These are phyloP conservation scores for Yamagishiella unicocca DNA, from an alignment of 139 green algal genomes.

Conservation along the genomic window DNA sequence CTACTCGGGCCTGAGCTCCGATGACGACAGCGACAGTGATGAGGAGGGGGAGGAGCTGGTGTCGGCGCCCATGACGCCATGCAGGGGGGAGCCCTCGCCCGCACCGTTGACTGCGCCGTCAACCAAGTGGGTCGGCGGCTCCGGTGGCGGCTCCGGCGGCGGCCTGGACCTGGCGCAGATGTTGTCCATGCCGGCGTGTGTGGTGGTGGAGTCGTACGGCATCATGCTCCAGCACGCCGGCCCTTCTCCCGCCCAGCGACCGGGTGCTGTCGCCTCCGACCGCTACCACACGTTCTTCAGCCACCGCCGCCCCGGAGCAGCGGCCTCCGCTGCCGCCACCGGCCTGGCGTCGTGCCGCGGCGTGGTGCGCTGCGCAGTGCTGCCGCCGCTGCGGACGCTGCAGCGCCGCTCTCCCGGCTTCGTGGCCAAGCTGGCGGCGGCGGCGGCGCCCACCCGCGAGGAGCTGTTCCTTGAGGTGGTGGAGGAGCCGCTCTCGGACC, in stretches of 20 bases:
- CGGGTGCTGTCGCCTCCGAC: background rate
- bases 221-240: slow-evolving; percentile 13
- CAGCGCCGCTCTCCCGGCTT: slow-evolving; percentile 1
- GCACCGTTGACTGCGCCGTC: background rate
- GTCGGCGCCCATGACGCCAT: background rate
- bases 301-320: background rate
- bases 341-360: background rate
- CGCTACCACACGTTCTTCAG: slow-evolving; percentile 14
- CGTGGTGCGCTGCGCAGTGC: slow-evolving; percentile 41
- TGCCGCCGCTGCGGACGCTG: slow-evolving; percentile 33
- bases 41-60: slow-evolving; percentile 12
- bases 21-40: background rate
- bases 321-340: background rate
- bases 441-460: background rate
- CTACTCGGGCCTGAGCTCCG: background rate
- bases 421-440: background rate
- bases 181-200: background rate
- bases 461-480: slow-evolving; percentile 33
- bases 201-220: slow-evolving; percentile 30
- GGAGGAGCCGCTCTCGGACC: slow-evolving; percentile 23
- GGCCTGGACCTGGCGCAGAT: background rate
- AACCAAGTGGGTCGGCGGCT: background rate
- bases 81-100: background rate
- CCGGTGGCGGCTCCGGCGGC: background rate
- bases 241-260: background rate